Conservation (phyloP, 2,329 filamentous ascomycete species). For the Paraphaeosphaeria minitans region DNA sequence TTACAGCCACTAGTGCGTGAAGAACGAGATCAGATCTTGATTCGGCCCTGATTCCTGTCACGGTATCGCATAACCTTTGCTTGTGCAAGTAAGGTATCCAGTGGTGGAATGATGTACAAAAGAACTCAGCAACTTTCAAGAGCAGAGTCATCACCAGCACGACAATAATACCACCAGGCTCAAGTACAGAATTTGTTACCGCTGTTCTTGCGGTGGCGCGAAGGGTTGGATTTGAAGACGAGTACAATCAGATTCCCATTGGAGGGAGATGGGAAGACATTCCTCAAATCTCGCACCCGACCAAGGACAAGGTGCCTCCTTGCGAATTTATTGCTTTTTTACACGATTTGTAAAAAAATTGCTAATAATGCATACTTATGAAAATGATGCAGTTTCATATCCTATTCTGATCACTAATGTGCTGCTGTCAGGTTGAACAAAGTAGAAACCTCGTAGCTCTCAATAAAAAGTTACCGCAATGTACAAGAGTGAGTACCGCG, state of each 20-base stretch:
- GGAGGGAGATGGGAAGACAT: conserved; percentile 28
- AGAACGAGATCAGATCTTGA: conserved; percentile 30
- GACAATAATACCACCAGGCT: neutral
- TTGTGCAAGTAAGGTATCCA: conserved; percentile 44
- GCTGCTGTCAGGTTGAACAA: no score
- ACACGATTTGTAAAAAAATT: neutral
- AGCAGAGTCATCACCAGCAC: conserved; percentile 25
- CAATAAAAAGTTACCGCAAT: no score
- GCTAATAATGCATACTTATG: no score
- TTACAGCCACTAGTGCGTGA: conserved; percentile 35
- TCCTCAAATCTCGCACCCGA: conserved; percentile 16
- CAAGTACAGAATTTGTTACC: conserved; percentile 14
- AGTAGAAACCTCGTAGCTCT: no score
- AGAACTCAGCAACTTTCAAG: conserved; percentile 35
- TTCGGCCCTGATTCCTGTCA: conserved; percentile 22
- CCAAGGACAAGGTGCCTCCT: neutral
- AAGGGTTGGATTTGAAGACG: conserved; percentile 16
- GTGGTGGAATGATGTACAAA: conserved; percentile 41
- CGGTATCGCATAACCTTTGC: conserved; percentile 31
- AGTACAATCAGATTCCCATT: conserved; percentile 23
- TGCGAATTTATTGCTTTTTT: neutral
- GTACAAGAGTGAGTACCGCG: neutral
- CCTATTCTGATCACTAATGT: no score
- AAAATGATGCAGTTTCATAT: no score
- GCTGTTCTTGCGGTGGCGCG: conserved; percentile 34